phyloP scores from a whole-genome alignment of 1,284 basidiomycete genomes.

The Microbotryum intermedium region DNA sequence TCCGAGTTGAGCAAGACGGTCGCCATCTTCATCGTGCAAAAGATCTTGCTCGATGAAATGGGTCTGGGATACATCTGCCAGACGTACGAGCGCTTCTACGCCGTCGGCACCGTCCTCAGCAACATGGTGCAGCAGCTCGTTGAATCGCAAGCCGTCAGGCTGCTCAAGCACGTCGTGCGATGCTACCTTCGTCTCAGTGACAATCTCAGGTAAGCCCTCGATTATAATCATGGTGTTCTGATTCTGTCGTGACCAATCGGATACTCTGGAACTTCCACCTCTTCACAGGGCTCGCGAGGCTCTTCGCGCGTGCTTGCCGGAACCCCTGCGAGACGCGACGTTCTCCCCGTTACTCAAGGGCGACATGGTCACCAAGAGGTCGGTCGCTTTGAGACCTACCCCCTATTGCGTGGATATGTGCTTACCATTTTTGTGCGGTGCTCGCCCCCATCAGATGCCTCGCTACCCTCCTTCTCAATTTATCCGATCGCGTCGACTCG shows the following conservation, averaged over 20 bases:
- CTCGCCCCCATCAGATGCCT: slow-evolving; percentile 57
- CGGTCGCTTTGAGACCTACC: not conserved
- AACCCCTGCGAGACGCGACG: slow-evolving; percentile 88
- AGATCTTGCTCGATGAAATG: slow-evolving; percentile 96
- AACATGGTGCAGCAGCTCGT: slow-evolving; percentile 98
- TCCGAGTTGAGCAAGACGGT: slow-evolving; percentile 99
- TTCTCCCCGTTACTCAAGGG: slow-evolving; percentile 62
- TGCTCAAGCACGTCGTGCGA: slow-evolving; percentile 95
- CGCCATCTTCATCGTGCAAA: slow-evolving; percentile 99
- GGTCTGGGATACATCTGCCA: slow-evolving; percentile 98
- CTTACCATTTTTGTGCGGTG: not conserved
- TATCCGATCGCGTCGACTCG: slow-evolving; percentile 48
- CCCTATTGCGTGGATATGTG: not conserved
- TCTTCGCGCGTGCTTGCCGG: slow-evolving; percentile 89
- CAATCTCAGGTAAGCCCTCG: slow-evolving; percentile 66
- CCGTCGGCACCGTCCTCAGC: slow-evolving; percentile 93
- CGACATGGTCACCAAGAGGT: slow-evolving; percentile 80
- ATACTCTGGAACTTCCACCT: not conserved
- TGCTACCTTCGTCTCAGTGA: slow-evolving; percentile 96
- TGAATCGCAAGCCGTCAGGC: slow-evolving; percentile 90
- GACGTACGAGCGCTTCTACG: slow-evolving; percentile 98
- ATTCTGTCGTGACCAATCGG: not conserved
- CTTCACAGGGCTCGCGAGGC: slow-evolving; percentile 81
- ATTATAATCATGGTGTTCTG: not conserved
- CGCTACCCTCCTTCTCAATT: slow-evolving; percentile 85